Conservation (phyloP, 2,329 filamentous ascomycete species). For the Boeremia exigua region DNA sequence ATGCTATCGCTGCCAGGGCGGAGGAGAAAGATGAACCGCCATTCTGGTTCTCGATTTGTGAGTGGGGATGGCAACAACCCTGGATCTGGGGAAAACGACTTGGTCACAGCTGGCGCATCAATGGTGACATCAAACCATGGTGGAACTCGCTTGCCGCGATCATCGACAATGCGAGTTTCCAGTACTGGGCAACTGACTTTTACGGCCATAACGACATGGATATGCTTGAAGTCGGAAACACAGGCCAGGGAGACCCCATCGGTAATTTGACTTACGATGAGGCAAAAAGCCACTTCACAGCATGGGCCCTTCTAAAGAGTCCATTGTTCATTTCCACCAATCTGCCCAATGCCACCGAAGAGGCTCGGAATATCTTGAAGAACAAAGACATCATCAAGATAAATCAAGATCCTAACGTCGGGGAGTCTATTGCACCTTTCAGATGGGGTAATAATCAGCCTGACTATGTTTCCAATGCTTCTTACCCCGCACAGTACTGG, state of each 20-base stretch:
- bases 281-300: conserved; percentile 45
- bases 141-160: conserved; percentile 32
- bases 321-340: conserved; percentile 52
- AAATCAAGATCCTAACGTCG: conserved; percentile 51
- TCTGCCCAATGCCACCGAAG: conserved; percentile 42
- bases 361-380: conserved; percentile 48
- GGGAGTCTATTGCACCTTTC: conserved; percentile 46
- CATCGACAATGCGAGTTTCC: conserved; percentile 29
- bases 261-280: conserved; percentile 39
- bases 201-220: conserved; percentile 48
- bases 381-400: conserved; percentile 50
- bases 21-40: conserved; percentile 33
- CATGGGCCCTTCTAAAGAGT: conserved; percentile 50
- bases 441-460: conserved; percentile 55
- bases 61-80: conserved; percentile 37
- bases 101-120: conserved; percentile 37
- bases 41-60: conserved; percentile 34
- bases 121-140: conserved; percentile 29
- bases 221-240: conserved; percentile 48
- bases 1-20: conserved; percentile 51
- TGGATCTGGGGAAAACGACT: conserved; percentile 34
- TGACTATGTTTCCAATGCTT: conserved; percentile 55
- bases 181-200: conserved; percentile 42
- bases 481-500: conserved; percentile 28
- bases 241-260: conserved; percentile 31